Evolutionary conservation across 1,139 yeast species (phyloP), one percentile per base, ranked within the genome.

Genomic region (Protomyces lactucae-debilis): DNA sequence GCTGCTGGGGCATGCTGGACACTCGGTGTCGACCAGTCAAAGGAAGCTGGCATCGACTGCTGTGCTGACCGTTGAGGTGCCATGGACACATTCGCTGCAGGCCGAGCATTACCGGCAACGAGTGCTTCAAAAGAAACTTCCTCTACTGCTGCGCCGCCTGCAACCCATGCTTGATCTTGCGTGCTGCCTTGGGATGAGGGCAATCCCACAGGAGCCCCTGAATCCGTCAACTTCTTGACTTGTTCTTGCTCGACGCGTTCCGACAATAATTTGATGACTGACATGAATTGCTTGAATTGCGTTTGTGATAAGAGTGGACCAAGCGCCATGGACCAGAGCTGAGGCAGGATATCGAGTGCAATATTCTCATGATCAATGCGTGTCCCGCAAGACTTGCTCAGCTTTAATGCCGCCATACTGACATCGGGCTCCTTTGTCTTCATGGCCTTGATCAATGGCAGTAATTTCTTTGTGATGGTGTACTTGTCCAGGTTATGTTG

Each of bases 391-490:
- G 78, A 75, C 32, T 76, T 76, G 71, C 85, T 86, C 21, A 88
- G 83, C 3, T 74, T 74, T 60, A 87, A 74, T 1, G 87, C 80
- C 35, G 82, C 80, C 70, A 79, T 75, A 51, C 88, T 82, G 37
- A 89, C 85, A 65, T 85, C 78, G 43, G 88, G 82, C 70, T 89
- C 95, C 67, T 95, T 79, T 32, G 95, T 86, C 73, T 89, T 88
- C 80, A 88, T 82, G 23, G 84, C 83, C 69, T 83, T 83, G 66
- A 92, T 78, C 23, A 92, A 76, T 0, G 97, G 97, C 39, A 92
- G 76, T 53, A 93, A 77, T 68, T 87, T 90, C 61, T 92, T 97
- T 51, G 80, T 80, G 35, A 91, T 83, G 3, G 88, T 83, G 61
- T 83, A 81, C 70, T 84, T 85, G 71, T 93, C 97, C 60, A 92